These are phyloP conservation scores for Sugiyamaella smithiae DNA, from an alignment of 805 yeast genomes.

Conservation along the genomic window DNA sequence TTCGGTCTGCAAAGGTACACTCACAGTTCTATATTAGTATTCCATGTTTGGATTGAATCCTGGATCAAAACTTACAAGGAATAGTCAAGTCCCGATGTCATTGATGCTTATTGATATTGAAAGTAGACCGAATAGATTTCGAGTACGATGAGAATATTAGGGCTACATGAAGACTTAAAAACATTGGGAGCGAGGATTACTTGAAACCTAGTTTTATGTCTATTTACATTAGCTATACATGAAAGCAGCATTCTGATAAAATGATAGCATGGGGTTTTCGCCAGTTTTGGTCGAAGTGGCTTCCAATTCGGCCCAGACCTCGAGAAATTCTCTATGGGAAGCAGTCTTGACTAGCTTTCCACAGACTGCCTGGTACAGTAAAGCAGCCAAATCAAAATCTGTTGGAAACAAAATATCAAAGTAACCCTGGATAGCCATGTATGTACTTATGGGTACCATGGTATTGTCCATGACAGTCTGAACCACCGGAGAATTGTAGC, in stretches of 20 bases:
- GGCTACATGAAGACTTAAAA: too few relatives aligned
- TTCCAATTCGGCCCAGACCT: conserved; percentile 67
- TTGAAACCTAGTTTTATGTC: too few relatives aligned
- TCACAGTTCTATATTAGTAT: conserved; percentile 32
- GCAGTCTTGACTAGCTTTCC: conserved; percentile 56
- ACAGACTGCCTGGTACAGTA: conserved; percentile 59
- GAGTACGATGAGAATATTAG: too few relatives aligned
- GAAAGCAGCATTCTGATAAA: conserved; percentile 73
- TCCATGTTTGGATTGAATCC: not conserved
- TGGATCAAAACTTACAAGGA: conserved; percentile 9
- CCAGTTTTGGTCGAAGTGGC: conserved; percentile 70
- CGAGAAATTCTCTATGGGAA: conserved; percentile 62
- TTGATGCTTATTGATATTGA: too few relatives aligned
- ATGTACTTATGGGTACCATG: conserved; percentile 68
- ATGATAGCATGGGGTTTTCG: conserved; percentile 78
- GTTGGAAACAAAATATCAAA: conserved; percentile 88
- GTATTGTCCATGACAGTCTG: conserved; percentile 67
- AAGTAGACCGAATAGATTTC: too few relatives aligned
- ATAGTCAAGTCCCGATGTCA: conserved; percentile 8
- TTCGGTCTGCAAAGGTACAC: conserved; percentile 60
- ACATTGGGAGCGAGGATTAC: too few relatives aligned
- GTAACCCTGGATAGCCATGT: conserved; percentile 81
- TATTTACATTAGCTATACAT: conserved; percentile 27
- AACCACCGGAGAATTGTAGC: conserved; percentile 73
- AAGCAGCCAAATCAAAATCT: conserved; percentile 60